Conservation (phyloP, 169 alveolate species). For the Perkinsus chesapeaki region DNA sequence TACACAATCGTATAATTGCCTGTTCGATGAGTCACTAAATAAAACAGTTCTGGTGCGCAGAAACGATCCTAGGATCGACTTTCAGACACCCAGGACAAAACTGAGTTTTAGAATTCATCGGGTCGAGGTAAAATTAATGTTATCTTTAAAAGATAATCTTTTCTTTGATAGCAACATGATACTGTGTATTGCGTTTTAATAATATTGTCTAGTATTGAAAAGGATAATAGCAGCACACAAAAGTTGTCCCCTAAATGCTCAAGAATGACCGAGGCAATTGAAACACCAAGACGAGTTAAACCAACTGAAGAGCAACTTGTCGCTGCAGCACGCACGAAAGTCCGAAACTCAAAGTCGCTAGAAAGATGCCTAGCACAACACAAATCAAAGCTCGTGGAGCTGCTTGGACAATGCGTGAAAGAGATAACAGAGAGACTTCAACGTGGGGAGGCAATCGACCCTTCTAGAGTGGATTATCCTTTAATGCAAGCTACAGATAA, state of each 20-base stretch:
- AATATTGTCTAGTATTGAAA: too few relatives aligned
- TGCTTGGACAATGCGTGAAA: background rate
- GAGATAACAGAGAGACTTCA: background rate
- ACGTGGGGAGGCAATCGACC: background rate
- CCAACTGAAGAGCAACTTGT: background rate
- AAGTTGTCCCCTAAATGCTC: background rate
- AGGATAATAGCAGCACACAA: background rate
- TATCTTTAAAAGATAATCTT: too few relatives aligned
- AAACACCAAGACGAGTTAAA: background rate
- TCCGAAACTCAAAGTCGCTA: background rate
- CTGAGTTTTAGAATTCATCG: too few relatives aligned
- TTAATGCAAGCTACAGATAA: background rate
- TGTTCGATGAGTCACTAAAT: too few relatives aligned
- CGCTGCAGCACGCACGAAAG: background rate
- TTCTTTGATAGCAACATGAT: too few relatives aligned
- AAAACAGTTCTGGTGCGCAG: too few relatives aligned
- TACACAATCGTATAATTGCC: too few relatives aligned
- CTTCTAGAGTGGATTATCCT: background rate
- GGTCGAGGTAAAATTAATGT: too few relatives aligned
- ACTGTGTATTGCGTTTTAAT: too few relatives aligned
- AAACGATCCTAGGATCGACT: too few relatives aligned
- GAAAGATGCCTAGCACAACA: background rate
- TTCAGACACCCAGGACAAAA: too few relatives aligned
- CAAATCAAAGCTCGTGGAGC: background rate
- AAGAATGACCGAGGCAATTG: background rate